phyloP scores from a whole-genome alignment of 768 basidiomycete genomes.

The Phylloporus rhodoxanthus region DNA sequence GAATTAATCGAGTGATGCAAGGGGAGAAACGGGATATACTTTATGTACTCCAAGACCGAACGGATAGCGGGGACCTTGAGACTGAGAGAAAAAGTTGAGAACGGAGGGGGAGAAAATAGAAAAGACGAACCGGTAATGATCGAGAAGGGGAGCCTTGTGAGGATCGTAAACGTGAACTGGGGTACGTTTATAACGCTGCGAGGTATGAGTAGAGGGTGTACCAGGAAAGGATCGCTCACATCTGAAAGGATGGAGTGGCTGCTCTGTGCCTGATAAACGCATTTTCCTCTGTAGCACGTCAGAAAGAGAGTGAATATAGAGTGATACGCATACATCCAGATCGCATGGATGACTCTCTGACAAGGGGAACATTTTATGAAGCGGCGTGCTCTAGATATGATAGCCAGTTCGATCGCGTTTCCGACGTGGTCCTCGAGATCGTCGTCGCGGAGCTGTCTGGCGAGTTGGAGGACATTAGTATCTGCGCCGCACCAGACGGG shows the following conservation, averaged over 20 bases:
- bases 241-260: conserved; percentile 87
- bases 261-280: conserved; percentile 86
- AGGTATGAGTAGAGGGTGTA: not conserved
- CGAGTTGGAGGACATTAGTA: conserved; percentile 48
- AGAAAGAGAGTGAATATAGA: conserved; percentile 4
- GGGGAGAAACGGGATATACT: conserved; percentile 39
- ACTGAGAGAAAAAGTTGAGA: conserved; percentile 31
- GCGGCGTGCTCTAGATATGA: conserved; percentile 76
- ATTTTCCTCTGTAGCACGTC: conserved; percentile 57
- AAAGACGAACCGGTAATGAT: conserved; percentile 77
- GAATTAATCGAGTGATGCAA: not conserved
- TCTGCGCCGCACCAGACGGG: conserved; percentile 75
- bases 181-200: conserved; percentile 85
- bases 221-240: conserved; percentile 37
- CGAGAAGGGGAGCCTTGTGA: conserved; percentile 86
- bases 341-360: conserved; percentile 83
- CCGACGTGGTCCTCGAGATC: conserved; percentile 77
- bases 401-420: conserved; percentile 91
- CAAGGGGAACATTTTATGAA: conserved; percentile 88
- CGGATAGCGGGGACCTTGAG: conserved; percentile 92
- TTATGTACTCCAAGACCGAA: conserved; percentile 82
- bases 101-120: not conserved
- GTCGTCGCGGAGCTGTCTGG: conserved; percentile 59
- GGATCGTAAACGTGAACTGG: conserved; percentile 95
- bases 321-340: conserved; percentile 56